phyloP scores from a whole-genome alignment of 2,329 filamentous ascomycete genomes.

The Beauveria brongniartii region DNA sequence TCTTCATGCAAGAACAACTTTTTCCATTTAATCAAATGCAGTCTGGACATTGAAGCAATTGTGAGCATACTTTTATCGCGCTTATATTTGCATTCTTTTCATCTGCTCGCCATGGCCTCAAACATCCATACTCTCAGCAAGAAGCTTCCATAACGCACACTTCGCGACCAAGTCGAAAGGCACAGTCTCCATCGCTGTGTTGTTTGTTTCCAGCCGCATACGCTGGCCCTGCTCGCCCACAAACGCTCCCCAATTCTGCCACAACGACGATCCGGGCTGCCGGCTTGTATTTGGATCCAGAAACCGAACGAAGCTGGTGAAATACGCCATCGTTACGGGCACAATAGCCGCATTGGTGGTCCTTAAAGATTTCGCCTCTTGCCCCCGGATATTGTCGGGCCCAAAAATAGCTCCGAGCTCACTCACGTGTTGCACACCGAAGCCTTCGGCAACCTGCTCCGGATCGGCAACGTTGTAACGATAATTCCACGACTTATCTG shows the following conservation, averaged over 20 bases:
- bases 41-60: neutral
- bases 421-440: constrained; percentile 41
- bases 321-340: constrained; percentile 41
- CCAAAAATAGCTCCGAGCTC: constrained; percentile 43
- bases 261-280: constrained; percentile 27
- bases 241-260: constrained; percentile 30
- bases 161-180: constrained; percentile 24
- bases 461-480: constrained; percentile 40
- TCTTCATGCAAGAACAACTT: neutral
- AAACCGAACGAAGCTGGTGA: constrained; percentile 38
- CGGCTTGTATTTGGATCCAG: constrained; percentile 36
- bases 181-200: constrained; percentile 31
- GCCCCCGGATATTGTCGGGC: constrained; percentile 20
- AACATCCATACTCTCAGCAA: constrained; percentile 22
- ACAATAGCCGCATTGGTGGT: constrained; percentile 38
- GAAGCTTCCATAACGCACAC: constrained; percentile 32
- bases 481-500: constrained; percentile 35
- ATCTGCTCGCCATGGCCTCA: neutral
- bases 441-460: constrained; percentile 25
- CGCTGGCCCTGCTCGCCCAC: constrained; percentile 16
- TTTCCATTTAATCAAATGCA: neutral
- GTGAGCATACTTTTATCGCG: neutral
- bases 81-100: neutral
- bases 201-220: constrained; percentile 30
- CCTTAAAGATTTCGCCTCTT: constrained; percentile 29